These are phyloP conservation scores for Mycena pura DNA, from an alignment of 768 basidiomycete genomes.

Conservation along the genomic window DNA sequence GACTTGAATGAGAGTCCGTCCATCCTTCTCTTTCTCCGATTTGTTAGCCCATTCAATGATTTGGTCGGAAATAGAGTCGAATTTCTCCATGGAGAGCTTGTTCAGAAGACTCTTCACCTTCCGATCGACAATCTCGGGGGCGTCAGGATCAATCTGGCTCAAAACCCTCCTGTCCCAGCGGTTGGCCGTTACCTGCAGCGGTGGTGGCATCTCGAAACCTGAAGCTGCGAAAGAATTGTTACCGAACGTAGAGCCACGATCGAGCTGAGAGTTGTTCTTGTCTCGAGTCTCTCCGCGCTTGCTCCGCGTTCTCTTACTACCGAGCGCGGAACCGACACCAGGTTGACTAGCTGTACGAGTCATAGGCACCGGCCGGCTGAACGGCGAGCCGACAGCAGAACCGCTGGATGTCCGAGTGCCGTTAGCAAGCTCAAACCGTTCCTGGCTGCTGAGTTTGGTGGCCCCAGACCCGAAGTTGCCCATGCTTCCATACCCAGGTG, in stretches of 20 bases:
- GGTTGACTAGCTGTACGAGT: slow-evolving; percentile 72
- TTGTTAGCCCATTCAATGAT: slow-evolving; percentile 96
- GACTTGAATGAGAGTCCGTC: slow-evolving; percentile 93
- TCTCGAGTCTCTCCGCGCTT: slow-evolving; percentile 85
- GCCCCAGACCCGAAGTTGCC: slow-evolving; percentile 66
- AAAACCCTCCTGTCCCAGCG: slow-evolving; percentile 76
- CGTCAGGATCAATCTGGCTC: slow-evolving; percentile 58
- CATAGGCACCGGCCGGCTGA: slow-evolving; percentile 66
- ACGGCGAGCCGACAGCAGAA: slow-evolving; percentile 52
- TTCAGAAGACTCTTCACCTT: slow-evolving; percentile 93
- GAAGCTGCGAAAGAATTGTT: slow-evolving; percentile 39
- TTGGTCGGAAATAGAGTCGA: slow-evolving; percentile 94
- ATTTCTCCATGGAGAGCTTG: slow-evolving; percentile 96
- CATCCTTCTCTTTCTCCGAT: slow-evolving; percentile 90
- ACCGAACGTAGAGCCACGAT: slow-evolving; percentile 43
- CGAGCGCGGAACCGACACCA: slow-evolving; percentile 57
- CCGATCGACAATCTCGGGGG: slow-evolving; percentile 87
- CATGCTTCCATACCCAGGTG: slow-evolving; percentile 56
- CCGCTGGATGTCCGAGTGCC: slow-evolving; percentile 60
- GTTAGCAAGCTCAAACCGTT: slow-evolving; percentile 61
- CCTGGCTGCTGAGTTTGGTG: slow-evolving; percentile 72
- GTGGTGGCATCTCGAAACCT: slow-evolving; percentile 71
- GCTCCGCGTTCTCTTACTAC: slow-evolving; percentile 71
- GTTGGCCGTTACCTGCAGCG: slow-evolving; percentile 80
- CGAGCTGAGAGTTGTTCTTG: slow-evolving; percentile 54